Base-by-base conservation (phyloP, 768 basidiomycete species). In the Suillus cothurnatus region DNA sequence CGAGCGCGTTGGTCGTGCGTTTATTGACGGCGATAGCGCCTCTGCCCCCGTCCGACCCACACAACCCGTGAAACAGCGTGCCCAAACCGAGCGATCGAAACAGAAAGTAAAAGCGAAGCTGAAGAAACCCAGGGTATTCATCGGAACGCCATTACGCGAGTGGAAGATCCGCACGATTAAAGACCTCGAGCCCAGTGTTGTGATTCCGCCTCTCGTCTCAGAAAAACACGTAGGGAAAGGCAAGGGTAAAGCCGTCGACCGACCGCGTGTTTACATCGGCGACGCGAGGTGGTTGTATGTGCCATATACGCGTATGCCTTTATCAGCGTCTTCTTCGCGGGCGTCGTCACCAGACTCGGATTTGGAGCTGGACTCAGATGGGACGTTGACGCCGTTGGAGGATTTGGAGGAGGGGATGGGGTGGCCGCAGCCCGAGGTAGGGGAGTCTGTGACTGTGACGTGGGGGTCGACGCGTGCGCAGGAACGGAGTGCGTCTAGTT, bases 401-500 rank as follows among this genome's bases (percentile, higher is more conserved):
- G 67, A 67, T 32, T 2, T 56, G 26, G 70, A 65, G 52, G 64
- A 15, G 36, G 69, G 59, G 6, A 38, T 38, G 55, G 19, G 63
- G n/a, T 76, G 75, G 75, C 75, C 75, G 2, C 75, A 76, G 60
- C 75, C 75, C 0, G 76, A 63, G n/a, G 72, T 77, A 14, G 75
- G 76, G 4, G 76, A 77, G 57, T 47, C 41, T 76, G 74, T 39
- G 9, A 58, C 57, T 6, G 57, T 58, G 38, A 62, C 66, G 64
- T 76, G 75, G 76, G 69, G 41, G 32, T 69, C 73, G 3, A 61
- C 49, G 34, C 55, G 47, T 19, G 50, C 21, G 17, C 61, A 19
- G 11, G 65, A 50, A 45, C 41, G 36, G 14, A 34, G 64, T 3
- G 49, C 53, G 23, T 49, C 66, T n/a, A 63, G 45, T n/a, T 26